phyloP scores from a whole-genome alignment of 2,329 filamentous ascomycete genomes.

The Xylaria sp. region DNA sequence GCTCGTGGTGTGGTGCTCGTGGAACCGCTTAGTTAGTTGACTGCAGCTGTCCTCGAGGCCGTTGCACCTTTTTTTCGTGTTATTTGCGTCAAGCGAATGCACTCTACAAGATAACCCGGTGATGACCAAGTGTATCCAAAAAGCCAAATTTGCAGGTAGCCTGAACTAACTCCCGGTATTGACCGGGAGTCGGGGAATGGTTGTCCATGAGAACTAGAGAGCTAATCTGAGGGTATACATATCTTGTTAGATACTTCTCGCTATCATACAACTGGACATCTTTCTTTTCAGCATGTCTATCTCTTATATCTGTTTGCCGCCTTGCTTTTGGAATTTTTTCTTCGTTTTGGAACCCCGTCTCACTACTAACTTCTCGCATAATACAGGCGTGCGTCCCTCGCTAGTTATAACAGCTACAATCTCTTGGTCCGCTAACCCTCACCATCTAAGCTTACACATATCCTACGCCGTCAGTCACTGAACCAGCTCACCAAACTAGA shows the following conservation, averaged over 20 bases:
- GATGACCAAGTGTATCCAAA: conserved; percentile 60
- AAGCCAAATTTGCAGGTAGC: conserved; percentile 65
- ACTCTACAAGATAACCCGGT: conserved; percentile 48
- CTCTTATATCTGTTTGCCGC: neutral
- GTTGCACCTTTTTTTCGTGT: conserved; percentile 25
- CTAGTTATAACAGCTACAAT: too few relatives aligned
- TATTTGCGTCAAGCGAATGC: conserved; percentile 28
- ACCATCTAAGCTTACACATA: too few relatives aligned
- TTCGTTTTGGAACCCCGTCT: too few relatives aligned
- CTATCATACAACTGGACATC: neutral
- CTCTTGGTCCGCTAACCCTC: too few relatives aligned
- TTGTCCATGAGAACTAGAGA: conserved; percentile 62
- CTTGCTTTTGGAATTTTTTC: too few relatives aligned
- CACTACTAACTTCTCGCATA: too few relatives aligned
- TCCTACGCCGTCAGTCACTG: too few relatives aligned
- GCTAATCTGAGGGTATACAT: conserved; percentile 59
- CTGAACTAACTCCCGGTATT: conserved; percentile 32
- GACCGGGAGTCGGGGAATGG: conserved; percentile 39
- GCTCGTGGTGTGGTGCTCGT: conserved; percentile 44
- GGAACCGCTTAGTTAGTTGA: conserved; percentile 33
- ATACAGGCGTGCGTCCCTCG: too few relatives aligned
- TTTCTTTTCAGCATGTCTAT: too few relatives aligned
- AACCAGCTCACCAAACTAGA: too few relatives aligned
- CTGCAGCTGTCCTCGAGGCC: conserved; percentile 18
- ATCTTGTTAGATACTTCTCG: conserved; percentile 18